These are phyloP conservation scores for Sclerotinia nivalis DNA, from an alignment of 2,329 filamentous ascomycete genomes.

Conservation along the genomic window DNA sequence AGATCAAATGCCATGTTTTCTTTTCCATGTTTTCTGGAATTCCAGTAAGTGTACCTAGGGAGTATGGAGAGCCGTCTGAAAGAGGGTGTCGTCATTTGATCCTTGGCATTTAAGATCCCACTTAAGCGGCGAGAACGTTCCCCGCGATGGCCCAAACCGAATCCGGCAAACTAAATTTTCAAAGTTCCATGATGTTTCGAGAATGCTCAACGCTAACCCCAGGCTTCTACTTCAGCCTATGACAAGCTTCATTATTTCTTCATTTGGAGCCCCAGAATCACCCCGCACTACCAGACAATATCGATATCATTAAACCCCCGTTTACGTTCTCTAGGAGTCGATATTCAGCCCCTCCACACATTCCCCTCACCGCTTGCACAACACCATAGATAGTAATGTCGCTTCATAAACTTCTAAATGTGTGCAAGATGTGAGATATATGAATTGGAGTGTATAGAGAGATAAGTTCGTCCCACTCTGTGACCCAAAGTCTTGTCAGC, in stretches of 20 bases:
- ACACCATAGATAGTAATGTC: background rate
- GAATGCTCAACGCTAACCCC: background rate
- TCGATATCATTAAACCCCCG: background rate
- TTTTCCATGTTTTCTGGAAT: constrained; percentile 7
- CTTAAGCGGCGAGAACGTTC: background rate
- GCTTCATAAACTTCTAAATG: background rate
- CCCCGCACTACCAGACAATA: background rate
- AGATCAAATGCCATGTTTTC: constrained; percentile 7
- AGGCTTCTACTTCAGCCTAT: background rate
- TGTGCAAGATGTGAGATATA: background rate
- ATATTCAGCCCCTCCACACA: background rate
- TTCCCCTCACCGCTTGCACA: background rate
- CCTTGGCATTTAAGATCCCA: background rate
- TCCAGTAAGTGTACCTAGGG: background rate
- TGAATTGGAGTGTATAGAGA: background rate
- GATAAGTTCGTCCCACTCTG: background rate
- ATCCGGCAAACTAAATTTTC: constrained; percentile 14
- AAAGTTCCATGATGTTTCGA: background rate
- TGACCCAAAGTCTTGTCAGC: background rate
- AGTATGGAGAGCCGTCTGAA: background rate
- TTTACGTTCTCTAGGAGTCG: background rate
- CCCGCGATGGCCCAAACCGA: constrained; percentile 1
- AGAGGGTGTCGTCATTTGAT: constrained; percentile 2
- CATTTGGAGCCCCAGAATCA: background rate
- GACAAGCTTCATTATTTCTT: background rate